phyloP scores from a whole-genome alignment of 2,329 filamentous ascomycete species.

The Ophiostoma angusticollis region DNA sequence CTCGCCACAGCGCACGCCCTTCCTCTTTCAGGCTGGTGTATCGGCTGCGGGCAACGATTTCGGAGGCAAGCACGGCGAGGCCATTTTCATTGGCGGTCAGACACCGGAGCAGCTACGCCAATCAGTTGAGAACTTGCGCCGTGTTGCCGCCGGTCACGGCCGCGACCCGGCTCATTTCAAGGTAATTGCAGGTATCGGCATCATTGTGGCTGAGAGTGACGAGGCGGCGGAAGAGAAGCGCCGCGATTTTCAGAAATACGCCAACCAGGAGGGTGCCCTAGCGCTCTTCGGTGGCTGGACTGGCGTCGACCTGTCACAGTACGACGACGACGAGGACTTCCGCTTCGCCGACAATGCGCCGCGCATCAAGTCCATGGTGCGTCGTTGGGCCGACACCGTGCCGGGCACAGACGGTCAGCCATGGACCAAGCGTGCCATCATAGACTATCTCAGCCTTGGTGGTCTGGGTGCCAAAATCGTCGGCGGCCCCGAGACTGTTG shows the following conservation, averaged over 20 bases:
- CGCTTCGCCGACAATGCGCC: conserved; percentile 1
- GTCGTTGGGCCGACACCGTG: conserved; percentile 6
- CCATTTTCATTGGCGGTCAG: conserved; percentile 14
- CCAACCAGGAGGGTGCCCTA: conserved; percentile 14
- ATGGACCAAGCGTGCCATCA: conserved; percentile 13
- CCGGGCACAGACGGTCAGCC: conserved; percentile 6
- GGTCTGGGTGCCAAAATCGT: conserved; percentile 28
- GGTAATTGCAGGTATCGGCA: conserved; percentile 12
- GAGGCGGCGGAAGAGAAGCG: conserved; percentile 14
- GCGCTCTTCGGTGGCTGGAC: conserved; percentile 18
- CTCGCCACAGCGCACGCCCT: conserved; percentile 12
- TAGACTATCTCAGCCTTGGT: conserved; percentile 14
- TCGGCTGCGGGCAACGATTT: conserved; percentile 15
- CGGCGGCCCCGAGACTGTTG: conserved; percentile 51
- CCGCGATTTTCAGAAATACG: conserved; percentile 8
- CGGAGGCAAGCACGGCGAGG: conserved; percentile 15
- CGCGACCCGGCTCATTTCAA: conserved; percentile 13
- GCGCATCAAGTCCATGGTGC: conserved; percentile 7
- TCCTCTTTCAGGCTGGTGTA: conserved; percentile 16
- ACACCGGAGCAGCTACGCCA: conserved; percentile 6
- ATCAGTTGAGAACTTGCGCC: conserved; percentile 9
- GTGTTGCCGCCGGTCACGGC: conserved; percentile 7
- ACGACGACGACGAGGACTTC: conserved; percentile 15
- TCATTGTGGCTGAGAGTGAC: conserved; percentile 13
- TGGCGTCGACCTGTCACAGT: conserved; percentile 16